Evolutionary conservation across 495 filamentous ascomycete species (phyloP), one percentile per base, ranked within the genome.

Genomic region (Annulohypoxylon stygium): DNA sequence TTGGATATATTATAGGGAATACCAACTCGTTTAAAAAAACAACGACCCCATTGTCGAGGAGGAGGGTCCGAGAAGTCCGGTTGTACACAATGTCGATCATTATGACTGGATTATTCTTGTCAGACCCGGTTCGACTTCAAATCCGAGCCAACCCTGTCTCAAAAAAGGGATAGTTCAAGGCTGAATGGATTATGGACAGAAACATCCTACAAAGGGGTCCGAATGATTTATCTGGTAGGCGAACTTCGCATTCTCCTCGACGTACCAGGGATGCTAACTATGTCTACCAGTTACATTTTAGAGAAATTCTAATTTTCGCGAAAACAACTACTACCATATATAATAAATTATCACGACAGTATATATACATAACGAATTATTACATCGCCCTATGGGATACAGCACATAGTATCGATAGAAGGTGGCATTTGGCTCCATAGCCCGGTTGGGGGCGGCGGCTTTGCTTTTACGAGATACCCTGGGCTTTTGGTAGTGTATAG

Each of bases 381-480:
- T 14, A 55, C 51, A 33, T 33, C 4, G 16, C 16, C 6, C 14
- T 33, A 55, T 33, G 10, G 11, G 16, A 34, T 26, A 34, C 6
- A 25, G 11, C 8, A 54, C 16, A 30, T n/a, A 37, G 33, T 33
- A 37, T 36, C n/a, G 53, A 37, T 36, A 16, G 33, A 26, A 37
- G 14, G 16, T 20, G 30, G 11, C 30, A 39, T 18, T 10, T 33
- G 53, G 53, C 33, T 33, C 18, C 25, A 16, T 51, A 7, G 18
- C 23, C 48, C 14, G 25, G 25, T 54, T 7, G 14, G 16, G 3
- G 53, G n/a, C 50, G 25, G 25, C 5, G 10, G 3, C 3, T 26
- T 6, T 55, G 30, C 5, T 55, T 36, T 57, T 34, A 16, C 4
- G 33, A 57, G 53, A 57, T 57, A 57, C 53, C 53, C 53, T 57